Conservation (phyloP, 352 stramenopile genomes). For the Globisporangium nagaii region DNA sequence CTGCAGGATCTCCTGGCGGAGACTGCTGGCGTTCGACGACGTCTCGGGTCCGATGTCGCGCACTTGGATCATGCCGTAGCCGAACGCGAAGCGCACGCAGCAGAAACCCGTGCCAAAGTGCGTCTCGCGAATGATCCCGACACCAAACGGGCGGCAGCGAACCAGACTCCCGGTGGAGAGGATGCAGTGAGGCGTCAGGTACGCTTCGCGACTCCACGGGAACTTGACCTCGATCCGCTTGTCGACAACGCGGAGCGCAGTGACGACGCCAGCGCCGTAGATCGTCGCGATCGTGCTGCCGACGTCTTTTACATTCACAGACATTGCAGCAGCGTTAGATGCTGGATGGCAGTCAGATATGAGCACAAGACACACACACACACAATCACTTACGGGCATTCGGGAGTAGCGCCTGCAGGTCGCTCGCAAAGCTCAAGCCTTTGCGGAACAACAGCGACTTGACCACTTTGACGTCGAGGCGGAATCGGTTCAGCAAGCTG, state of each 20-base stretch:
- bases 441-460: conserved; percentile 56
- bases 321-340: too few species aligned
- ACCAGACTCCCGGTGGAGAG: conserved; percentile 44
- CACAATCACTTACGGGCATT: conserved; percentile 32
- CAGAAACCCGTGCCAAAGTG: conserved; percentile 55
- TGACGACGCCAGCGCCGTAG: conserved; percentile 58
- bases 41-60: conserved; percentile 36
- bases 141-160: conserved; percentile 37
- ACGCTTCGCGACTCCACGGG: conserved; percentile 59
- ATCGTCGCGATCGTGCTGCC: conserved; percentile 60
- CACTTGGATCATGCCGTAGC: conserved; percentile 51
- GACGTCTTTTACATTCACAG: too few species aligned
- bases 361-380: not conserved
- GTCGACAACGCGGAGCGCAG: conserved; percentile 45
- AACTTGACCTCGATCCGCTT: conserved; percentile 62
- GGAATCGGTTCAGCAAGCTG: conserved; percentile 59
- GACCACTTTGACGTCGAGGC: conserved; percentile 72
- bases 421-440: conserved; percentile 40
- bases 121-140: conserved; percentile 61
- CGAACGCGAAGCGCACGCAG: conserved; percentile 59
- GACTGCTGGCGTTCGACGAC: conserved; percentile 23
- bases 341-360: too few species aligned
- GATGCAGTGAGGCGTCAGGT: conserved; percentile 43
- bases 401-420: conserved; percentile 22
- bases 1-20: conserved; percentile 18